Percentiles rank a stretch among this genome's conserved stretches.
These are phyloP conservation scores for Amanita phalloides DNA, from an alignment of 768 basidiomycete genomes.

Conservation along the genomic window DNA sequence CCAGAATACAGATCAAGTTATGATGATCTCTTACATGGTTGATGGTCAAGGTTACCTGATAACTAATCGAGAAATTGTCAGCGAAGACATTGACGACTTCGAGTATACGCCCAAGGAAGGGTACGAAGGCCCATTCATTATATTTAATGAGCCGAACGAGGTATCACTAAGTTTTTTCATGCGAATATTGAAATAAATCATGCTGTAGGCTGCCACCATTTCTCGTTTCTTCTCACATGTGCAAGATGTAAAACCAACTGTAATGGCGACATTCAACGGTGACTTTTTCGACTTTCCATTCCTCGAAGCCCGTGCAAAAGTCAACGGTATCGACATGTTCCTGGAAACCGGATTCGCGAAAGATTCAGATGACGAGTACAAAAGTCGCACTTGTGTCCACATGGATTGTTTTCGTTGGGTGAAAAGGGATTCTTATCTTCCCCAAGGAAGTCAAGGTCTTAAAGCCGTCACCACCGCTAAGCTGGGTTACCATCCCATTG, in stretches of 20 bases:
- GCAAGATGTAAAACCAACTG: constrained; percentile 87
- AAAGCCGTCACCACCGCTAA: constrained; percentile 97
- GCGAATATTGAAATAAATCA: background rate
- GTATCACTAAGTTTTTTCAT: constrained; percentile 25
- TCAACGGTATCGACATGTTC: constrained; percentile 94
- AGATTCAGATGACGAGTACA: constrained; percentile 92
- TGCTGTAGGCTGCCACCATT: constrained; percentile 54
- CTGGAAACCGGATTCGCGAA: constrained; percentile 87
- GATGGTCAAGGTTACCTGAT: constrained; percentile 97
- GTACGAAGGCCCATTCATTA: constrained; percentile 90
- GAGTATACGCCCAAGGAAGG: constrained; percentile 99
- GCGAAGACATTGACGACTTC: constrained; percentile 96
- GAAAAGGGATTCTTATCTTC: constrained; percentile 95
- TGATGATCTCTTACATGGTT: constrained; percentile 99
- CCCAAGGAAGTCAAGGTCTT: constrained; percentile 96
- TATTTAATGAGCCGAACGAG: constrained; percentile 93
- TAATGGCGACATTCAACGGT: constrained; percentile 98
- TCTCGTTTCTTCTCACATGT: constrained; percentile 90
- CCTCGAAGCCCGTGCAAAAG: constrained; percentile 73
- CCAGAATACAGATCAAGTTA: constrained; percentile 91
- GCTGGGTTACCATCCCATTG: constrained; percentile 92
- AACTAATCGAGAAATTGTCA: constrained; percentile 94
- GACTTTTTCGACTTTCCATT: constrained; percentile 99
- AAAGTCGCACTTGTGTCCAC: constrained; percentile 84
- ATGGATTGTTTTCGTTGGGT: constrained; percentile 99